Evolutionary conservation across 768 basidiomycete genomes (phyloP).

Genomic region (Cyclocybe cylindracea): DNA sequence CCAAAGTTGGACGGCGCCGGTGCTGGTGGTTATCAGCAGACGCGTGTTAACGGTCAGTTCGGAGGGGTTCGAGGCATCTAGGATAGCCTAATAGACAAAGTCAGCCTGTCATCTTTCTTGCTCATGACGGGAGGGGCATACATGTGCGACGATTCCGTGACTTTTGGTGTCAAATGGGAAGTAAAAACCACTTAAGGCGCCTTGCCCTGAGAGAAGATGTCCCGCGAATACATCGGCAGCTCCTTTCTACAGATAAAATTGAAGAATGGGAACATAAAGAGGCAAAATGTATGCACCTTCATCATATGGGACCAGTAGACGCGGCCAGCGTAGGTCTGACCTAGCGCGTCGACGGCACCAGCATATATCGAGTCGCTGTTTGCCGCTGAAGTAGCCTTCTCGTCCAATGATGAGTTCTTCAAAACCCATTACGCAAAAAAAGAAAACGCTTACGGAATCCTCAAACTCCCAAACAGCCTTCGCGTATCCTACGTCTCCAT

Average conservation of each 20-base stretch:
- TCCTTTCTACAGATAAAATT: slow-evolving; percentile 43
- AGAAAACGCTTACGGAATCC: slow-evolving; percentile 43
- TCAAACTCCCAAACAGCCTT: slow-evolving; percentile 56
- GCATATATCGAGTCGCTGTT: slow-evolving; percentile 54
- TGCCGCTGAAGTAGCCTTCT: slow-evolving; percentile 41
- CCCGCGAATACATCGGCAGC: slow-evolving; percentile 54
- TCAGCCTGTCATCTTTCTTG: background rate
- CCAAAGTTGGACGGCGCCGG: slow-evolving; percentile 80
- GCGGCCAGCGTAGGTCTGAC: slow-evolving; percentile 57
- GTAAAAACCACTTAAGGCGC: slow-evolving; percentile 44
- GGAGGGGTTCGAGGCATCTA: slow-evolving; percentile 47
- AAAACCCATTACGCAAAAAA: background rate
- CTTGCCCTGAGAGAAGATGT: slow-evolving; percentile 44
- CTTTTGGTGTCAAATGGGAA: slow-evolving; percentile 66
- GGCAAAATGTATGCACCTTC: slow-evolving; percentile 36
- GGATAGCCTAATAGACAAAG: slow-evolving; percentile 41
- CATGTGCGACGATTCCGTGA: slow-evolving; percentile 72
- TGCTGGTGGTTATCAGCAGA: slow-evolving; percentile 65
- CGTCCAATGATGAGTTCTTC: background rate
- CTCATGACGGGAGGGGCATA: slow-evolving; percentile 30
- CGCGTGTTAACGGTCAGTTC: slow-evolving; percentile 37
- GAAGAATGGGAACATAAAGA: background rate
- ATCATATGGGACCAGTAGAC: slow-evolving; percentile 65
- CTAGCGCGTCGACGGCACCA: slow-evolving; percentile 53
- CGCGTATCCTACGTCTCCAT: slow-evolving; percentile 34